A percentile compares a stretch with the other conserved stretches of the same genome.
phyloP scores from a whole-genome alignment of 2,329 filamentous ascomycete species.

The Biscogniauxia mediterranea region DNA sequence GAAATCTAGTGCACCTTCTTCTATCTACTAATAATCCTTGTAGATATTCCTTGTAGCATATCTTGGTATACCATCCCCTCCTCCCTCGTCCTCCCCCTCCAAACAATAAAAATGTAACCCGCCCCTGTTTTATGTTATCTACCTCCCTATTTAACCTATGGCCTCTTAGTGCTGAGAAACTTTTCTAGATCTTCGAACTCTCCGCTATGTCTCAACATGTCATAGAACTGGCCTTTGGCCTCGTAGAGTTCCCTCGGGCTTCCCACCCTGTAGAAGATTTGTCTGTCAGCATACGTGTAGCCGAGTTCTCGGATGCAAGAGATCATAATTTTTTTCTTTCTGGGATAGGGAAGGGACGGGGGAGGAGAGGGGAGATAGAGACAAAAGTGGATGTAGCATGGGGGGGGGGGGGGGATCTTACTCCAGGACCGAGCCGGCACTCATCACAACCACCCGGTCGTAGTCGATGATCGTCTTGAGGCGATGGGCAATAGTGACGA shows the following conservation, averaged over 20 bases:
- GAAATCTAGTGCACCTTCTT: too few species aligned
- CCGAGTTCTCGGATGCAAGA: slow-evolving; percentile 8
- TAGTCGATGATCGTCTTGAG: slow-evolving; percentile 60
- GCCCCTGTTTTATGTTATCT: background rate
- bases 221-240: slow-evolving; percentile 46
- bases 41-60: too few species aligned
- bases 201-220: slow-evolving; percentile 55
- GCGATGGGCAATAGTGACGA: slow-evolving; percentile 58
- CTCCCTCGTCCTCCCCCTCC: too few species aligned
- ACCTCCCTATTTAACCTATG: slow-evolving; percentile 2
- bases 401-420: slow-evolving; percentile 27
- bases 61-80: too few species aligned
- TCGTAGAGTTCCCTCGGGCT: slow-evolving; percentile 47
- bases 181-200: slow-evolving; percentile 47
- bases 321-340: background rate
- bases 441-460: slow-evolving; percentile 57
- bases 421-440: slow-evolving; percentile 52
- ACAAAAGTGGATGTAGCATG: too few species aligned
- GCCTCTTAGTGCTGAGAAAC: slow-evolving; percentile 23
- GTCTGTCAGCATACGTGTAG: background rate
- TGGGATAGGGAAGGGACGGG: background rate
- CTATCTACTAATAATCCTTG: too few species aligned
- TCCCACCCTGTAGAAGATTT: slow-evolving; percentile 36
- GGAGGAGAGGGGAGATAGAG: too few species aligned
- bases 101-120: too few species aligned